Conservation (phyloP, 169 alveolate species). For the Plasmodium chabaudi region DNA sequence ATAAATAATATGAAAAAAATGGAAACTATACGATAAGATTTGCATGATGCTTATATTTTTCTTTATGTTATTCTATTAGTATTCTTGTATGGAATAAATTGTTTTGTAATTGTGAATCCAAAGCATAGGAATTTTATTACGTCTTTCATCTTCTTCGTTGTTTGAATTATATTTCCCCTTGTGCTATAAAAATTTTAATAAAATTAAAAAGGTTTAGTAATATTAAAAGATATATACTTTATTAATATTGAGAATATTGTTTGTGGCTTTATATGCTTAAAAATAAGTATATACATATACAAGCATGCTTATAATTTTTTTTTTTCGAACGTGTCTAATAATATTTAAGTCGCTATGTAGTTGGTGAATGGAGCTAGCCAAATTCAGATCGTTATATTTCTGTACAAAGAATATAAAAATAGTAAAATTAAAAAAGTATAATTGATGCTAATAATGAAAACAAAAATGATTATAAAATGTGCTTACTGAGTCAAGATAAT, state of each 20-base stretch:
- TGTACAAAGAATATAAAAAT: not conserved
- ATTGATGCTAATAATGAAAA: too few species aligned
- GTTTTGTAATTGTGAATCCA: constrained; percentile 47
- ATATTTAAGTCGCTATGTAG: constrained; percentile 34
- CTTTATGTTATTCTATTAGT: not conserved
- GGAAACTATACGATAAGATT: not conserved
- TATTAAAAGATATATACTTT: not conserved
- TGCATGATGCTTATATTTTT: not conserved
- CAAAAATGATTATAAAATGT: not conserved
- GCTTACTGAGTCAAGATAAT: constrained; percentile 15
- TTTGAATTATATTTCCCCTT: constrained; percentile 9
- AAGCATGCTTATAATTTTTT: not conserved
- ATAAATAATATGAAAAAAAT: constrained; percentile 13
- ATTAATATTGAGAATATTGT: too few species aligned
- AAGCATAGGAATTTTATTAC: constrained; percentile 41
- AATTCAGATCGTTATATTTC: constrained; percentile 8
- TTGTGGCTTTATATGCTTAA: too few species aligned
- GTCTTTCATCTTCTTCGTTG: not conserved
- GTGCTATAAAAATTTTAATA: constrained; percentile 15
- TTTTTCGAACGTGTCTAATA: constrained; percentile 32
- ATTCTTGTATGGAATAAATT: constrained; percentile 13
- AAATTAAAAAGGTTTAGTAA: not conserved
- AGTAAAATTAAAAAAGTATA: not conserved
- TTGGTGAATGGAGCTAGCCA: not conserved
- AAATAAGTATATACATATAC: too few species aligned